Conservation (phyloP, 1,139 yeast species). For the Pichia sp. region DNA sequence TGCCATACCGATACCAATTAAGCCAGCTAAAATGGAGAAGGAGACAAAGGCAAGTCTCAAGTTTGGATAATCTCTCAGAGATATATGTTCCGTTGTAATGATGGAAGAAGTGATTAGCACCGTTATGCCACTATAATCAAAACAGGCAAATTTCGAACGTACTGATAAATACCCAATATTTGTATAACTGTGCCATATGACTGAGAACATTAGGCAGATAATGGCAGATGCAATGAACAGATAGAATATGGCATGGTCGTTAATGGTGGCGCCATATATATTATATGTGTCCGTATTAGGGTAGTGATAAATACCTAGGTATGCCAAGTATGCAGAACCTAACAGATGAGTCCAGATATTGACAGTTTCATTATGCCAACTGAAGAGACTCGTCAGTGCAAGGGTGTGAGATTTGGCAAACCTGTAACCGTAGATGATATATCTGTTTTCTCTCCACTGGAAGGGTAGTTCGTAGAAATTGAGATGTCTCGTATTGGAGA, state of each 20-base stretch:
- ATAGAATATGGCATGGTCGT: conserved; percentile 51
- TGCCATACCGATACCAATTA: conserved; percentile 67
- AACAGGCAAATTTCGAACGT: conserved; percentile 78
- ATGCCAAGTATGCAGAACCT: conserved; percentile 56
- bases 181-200: conserved; percentile 88
- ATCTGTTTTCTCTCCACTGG: conserved; percentile 91
- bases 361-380: conserved; percentile 81
- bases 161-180: conserved; percentile 61
- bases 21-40: conserved; percentile 61
- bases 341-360: conserved; percentile 90
- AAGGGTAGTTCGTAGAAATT: conserved; percentile 86
- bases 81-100: conserved; percentile 75
- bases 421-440: conserved; percentile 76
- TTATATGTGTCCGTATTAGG: conserved; percentile 48
- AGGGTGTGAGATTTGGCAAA: conserved; percentile 60
- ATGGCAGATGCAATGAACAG: conserved; percentile 66
- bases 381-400: conserved; percentile 50
- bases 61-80: conserved; percentile 57
- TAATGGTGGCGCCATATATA: conserved; percentile 29
- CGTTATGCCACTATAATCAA: conserved; percentile 93
- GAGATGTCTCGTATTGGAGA: conserved; percentile 52
- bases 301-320: conserved; percentile 51
- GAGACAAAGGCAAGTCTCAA: conserved; percentile 42
- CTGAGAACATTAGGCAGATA: conserved; percentile 70
- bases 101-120: conserved; percentile 87